phyloP scores from a whole-genome alignment of 768 basidiomycete species.

The Amanita subjunquillea region DNA sequence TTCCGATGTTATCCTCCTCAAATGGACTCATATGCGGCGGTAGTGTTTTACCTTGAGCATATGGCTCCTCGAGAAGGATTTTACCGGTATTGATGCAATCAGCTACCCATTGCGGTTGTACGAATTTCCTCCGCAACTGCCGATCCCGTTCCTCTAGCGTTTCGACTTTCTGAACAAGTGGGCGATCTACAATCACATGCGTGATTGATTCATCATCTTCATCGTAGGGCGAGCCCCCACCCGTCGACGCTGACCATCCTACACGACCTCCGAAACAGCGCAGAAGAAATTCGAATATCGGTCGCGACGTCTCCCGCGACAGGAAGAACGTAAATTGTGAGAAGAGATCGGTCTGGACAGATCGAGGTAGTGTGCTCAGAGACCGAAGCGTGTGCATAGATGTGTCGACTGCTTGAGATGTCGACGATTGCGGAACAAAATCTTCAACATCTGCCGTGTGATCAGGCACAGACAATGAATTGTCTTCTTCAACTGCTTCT shows the following conservation, averaged over 20 bases:
- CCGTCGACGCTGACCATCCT: conserved; percentile 80
- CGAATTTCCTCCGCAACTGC: conserved; percentile 64
- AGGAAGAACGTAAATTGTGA: conserved; percentile 85
- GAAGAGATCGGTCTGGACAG: conserved; percentile 58
- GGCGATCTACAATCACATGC: conserved; percentile 92
- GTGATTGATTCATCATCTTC: conserved; percentile 81
- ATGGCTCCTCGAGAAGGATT: conserved; percentile 77
- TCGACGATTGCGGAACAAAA: conserved; percentile 54
- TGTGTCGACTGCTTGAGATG: conserved; percentile 30
- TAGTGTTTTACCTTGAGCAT: conserved; percentile 74
- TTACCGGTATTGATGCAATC: conserved; percentile 89
- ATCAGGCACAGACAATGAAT: conserved; percentile 26
- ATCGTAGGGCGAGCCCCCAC: conserved; percentile 69
- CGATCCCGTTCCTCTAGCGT: conserved; percentile 49
- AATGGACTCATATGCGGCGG: conserved; percentile 97
- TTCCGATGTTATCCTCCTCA: conserved; percentile 49
- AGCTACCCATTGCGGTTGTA: conserved; percentile 97
- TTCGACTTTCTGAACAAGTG: conserved; percentile 41
- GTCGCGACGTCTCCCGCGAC: conserved; percentile 84
- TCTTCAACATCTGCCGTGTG: conserved; percentile 34
- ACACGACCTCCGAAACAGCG: conserved; percentile 88
- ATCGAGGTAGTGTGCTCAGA: conserved; percentile 48
- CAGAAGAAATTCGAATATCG: conserved; percentile 90
- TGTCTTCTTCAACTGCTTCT: conserved; percentile 22
- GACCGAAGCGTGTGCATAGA: conserved; percentile 62